Conservation (phyloP, 768 basidiomycete species). For the Macrolepiota fuliginosa region DNA sequence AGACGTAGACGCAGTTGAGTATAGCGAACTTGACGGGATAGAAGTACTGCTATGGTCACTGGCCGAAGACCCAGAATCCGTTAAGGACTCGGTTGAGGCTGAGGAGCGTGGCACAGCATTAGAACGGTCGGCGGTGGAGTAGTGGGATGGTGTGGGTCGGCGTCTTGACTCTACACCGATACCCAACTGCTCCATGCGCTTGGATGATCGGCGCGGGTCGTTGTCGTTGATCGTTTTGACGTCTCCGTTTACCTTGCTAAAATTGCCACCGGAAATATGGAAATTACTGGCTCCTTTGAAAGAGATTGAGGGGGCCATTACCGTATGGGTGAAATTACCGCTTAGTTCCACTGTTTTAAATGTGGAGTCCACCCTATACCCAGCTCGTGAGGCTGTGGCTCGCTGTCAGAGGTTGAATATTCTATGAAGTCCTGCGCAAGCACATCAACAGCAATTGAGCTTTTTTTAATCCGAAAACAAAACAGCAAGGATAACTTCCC, state of each 20-base stretch:
- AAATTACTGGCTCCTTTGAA: background rate
- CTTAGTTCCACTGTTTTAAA: background rate
- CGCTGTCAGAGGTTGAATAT: background rate
- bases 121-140: background rate
- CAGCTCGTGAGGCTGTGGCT: background rate
- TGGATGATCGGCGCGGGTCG: background rate
- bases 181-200: background rate
- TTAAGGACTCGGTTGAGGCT: background rate
- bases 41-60: background rate
- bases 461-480: no score
- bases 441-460: no score
- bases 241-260: background rate
- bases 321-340: background rate
- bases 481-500: no score
- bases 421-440: background rate
- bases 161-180: background rate
- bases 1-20: background rate
- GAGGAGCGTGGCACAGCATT: background rate
- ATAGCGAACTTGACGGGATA: background rate
- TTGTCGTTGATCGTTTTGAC: background rate
- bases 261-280: background rate
- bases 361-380: no score
- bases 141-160: background rate
- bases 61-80: background rate
- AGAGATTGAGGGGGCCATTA: background rate